A percentile compares a stretch with the other conserved stretches of the same genome.
Evolutionary conservation across 306 rosid species (phyloP).

Genomic region (Ammopiptanthus mongolicus): DNA sequence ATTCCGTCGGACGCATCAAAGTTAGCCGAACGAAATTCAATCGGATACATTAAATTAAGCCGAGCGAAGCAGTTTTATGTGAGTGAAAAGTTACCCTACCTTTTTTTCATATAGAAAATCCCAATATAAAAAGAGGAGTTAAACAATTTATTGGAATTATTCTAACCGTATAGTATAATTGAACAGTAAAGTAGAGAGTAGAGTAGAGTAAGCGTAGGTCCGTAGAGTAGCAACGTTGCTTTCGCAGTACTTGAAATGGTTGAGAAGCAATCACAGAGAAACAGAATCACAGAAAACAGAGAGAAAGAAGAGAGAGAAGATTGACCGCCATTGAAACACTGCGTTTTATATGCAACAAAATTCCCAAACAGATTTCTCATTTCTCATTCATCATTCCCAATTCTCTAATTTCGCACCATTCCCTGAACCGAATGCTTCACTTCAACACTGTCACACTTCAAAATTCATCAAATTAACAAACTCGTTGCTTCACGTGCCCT

Average conservation of each 20-base stretch:
- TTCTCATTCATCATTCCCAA: not conserved
- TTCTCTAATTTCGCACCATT: not conserved
- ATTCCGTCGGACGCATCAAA: too few species aligned
- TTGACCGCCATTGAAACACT: constrained; percentile 66
- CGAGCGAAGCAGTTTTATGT: too few species aligned
- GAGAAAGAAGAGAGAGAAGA: constrained; percentile 8
- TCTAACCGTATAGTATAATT: too few species aligned
- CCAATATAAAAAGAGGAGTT: too few species aligned
- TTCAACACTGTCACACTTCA: not conserved
- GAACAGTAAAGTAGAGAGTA: not conserved
- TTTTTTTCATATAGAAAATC: too few species aligned
- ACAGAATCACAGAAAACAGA: constrained; percentile 28
- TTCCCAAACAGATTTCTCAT: not conserved
- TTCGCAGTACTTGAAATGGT: constrained; percentile 61
- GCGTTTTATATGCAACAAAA: not conserved
- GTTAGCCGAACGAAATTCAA: too few species aligned
- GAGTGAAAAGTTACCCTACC: too few species aligned
- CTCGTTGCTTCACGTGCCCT: not conserved
- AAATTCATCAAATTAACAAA: constrained; percentile 7
- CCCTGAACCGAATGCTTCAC: not conserved
- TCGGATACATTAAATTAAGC: too few species aligned
- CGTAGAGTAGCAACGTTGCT: constrained; percentile 53
- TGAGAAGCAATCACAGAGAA: constrained; percentile 34
- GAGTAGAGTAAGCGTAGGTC: constrained; percentile 3
- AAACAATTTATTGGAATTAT: too few species aligned